These are phyloP conservation scores for Ophiocordyceps unilateralis DNA, from an alignment of 2,329 filamentous ascomycete genomes.

Conservation along the genomic window DNA sequence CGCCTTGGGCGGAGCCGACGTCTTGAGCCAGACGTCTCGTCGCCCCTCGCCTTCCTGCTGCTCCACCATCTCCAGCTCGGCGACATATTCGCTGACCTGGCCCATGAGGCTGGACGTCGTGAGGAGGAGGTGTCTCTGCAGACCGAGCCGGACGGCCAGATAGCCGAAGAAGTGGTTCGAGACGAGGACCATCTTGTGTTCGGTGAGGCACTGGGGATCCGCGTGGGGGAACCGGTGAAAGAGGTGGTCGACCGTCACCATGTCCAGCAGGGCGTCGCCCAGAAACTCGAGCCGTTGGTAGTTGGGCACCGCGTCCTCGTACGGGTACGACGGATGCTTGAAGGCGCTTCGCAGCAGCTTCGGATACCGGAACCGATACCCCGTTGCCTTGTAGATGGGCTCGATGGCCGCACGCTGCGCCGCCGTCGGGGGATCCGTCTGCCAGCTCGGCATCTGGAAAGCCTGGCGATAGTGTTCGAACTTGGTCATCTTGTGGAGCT, in stretches of 20 bases:
- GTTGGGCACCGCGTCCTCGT: slow-evolving; percentile 54
- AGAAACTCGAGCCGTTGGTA: slow-evolving; percentile 90
- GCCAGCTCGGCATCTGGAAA: slow-evolving; percentile 57
- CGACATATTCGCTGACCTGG: slow-evolving; percentile 36
- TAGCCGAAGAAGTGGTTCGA: slow-evolving; percentile 87
- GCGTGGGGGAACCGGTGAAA: slow-evolving; percentile 60
- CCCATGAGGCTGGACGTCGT: slow-evolving; percentile 24
- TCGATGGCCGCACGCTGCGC: slow-evolving; percentile 51
- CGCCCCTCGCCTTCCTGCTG: slow-evolving; percentile 14
- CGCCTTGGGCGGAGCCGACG: slow-evolving; percentile 49
- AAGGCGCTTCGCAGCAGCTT: slow-evolving; percentile 71
- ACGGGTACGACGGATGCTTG: slow-evolving; percentile 72
- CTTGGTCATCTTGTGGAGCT: slow-evolving; percentile 48
- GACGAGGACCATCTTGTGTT: slow-evolving; percentile 99
- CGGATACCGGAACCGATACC: slow-evolving; percentile 54
- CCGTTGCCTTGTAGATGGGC: slow-evolving; percentile 40
- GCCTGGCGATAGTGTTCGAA: slow-evolving; percentile 59
- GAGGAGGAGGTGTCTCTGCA: slow-evolving; percentile 55
- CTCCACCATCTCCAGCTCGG: slow-evolving; percentile 35
- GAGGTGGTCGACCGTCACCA: slow-evolving; percentile 68
- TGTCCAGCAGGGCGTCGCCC: slow-evolving; percentile 75
- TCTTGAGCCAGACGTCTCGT: slow-evolving; percentile 40
- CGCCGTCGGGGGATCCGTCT: slow-evolving; percentile 41
- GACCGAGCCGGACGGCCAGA: slow-evolving; percentile 58
- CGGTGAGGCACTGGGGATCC: slow-evolving; percentile 91